Base-by-base conservation (phyloP, 805 yeast genomes). In the Ogataea sp. region DNA sequence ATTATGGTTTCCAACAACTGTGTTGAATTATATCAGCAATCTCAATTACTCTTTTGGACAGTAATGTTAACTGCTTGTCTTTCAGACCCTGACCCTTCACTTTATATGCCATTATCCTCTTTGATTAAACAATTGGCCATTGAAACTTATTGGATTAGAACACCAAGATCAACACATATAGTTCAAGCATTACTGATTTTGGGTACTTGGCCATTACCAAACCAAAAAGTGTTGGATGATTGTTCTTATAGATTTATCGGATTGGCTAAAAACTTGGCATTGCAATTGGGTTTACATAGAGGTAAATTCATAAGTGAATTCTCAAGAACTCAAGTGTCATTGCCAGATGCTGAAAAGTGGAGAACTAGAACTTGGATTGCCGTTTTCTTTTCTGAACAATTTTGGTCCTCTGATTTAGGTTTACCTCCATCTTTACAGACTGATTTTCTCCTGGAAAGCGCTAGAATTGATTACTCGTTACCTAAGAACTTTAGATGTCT, bases 341-440 rank as follows among this genome's bases (percentile, higher is more conserved):
- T 88, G 59, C 90, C 90, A 0, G 87, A 89, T 59, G 90, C 96
- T 5, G 96, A 86, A 49, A 80, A 79, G 53, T 89, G 96, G 97
- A 72, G 97, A 58, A 87, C 96, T 1, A 68, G 96, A 48, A 77
- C 95, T 1, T 89, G 97, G 97, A 64, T 87, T 23, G 88, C 90
- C 2, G 82, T 85, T 3, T 89, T 83, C 58, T 83, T 88, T 53
- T 71, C 86, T 34, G 96, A 88, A 55, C 94, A 88, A 49, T 83
- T 87, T 53, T 85, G 96, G 93, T 81, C 95, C 4, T 82, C 94
- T 11, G 76, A 80, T 28, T 61, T 88, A 34, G 97, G 97, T 0
- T 63, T 89, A 37, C 97, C 97, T 1, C 89, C 96, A 1, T 78
- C 87, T 4, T 73, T 85, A 49, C 85, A 80, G 42, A 81, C 89